phyloP scores from a whole-genome alignment of 2,329 filamentous ascomycete genomes.

The Metarhizium album region DNA sequence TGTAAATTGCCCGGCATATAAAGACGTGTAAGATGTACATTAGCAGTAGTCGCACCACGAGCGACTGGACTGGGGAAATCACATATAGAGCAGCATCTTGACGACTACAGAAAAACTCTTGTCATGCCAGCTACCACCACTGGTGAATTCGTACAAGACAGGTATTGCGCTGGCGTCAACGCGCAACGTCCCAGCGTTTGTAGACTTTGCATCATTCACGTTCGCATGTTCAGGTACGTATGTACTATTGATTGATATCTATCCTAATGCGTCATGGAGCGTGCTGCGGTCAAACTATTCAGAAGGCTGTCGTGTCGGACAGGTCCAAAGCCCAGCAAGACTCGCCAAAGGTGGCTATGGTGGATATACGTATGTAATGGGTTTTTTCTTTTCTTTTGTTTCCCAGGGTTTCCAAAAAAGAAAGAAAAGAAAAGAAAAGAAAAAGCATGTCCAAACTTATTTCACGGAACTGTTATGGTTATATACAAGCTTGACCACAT shows the following conservation, averaged over 20 bases:
- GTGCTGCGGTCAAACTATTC: too few species aligned
- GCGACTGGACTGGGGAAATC: not conserved
- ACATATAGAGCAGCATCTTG: not conserved
- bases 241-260: not conserved
- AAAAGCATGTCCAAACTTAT: not conserved
- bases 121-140: too few species aligned
- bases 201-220: too few species aligned
- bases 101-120: not conserved
- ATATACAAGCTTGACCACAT: not conserved
- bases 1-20: not conserved
- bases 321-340: too few species aligned
- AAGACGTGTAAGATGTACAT: not conserved
- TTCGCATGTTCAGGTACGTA: not conserved
- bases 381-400: too few species aligned
- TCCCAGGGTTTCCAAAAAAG: not conserved
- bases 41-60: not conserved
- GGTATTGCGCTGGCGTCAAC: not conserved
- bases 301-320: too few species aligned
- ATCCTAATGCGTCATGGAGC: not conserved
- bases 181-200: not conserved
- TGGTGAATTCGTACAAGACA: too few species aligned
- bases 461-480: not conserved
- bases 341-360: too few species aligned
- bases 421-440: too few species aligned
- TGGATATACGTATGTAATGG: too few species aligned